Conservation (phyloP, 2,329 filamentous ascomycete genomes). For the Claviceps quebecensis region DNA sequence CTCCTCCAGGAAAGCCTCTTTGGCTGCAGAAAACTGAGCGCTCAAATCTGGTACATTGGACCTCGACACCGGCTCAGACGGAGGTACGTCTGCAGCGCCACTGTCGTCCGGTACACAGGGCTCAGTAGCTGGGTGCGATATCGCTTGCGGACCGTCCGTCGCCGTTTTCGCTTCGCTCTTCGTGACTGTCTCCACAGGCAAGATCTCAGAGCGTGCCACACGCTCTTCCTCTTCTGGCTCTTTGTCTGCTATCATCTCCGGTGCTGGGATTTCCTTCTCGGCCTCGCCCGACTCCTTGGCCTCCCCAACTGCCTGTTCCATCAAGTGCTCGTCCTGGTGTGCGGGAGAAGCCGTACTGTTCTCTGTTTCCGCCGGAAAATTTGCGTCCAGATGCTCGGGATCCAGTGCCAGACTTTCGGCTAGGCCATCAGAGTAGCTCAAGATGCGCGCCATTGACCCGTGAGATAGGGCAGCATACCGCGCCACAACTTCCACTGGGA, state of each 20-base stretch:
- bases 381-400: conserved; percentile 7
- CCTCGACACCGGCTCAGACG: conserved; percentile 3
- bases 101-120: not conserved
- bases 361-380: not conserved
- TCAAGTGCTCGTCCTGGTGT: not conserved
- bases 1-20: not conserved
- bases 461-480: conserved; percentile 35
- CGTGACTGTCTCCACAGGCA: conserved; percentile 8
- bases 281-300: not conserved
- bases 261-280: not conserved
- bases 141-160: conserved; percentile 14
- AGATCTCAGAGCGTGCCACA: not conserved
- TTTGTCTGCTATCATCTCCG: not conserved
- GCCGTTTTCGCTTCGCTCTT: conserved; percentile 31
- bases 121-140: conserved; percentile 1
- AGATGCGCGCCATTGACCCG: conserved; percentile 32
- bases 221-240: conserved; percentile 1
- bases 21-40: not conserved
- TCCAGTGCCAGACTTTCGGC: conserved; percentile 27
- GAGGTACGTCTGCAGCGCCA: not conserved
- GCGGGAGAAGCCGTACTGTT: not conserved
- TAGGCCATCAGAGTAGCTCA: conserved; percentile 30
- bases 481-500: conserved; percentile 26
- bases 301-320: not conserved
- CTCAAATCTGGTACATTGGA: not conserved